phyloP scores from a whole-genome alignment of 371 early-diverging fungal species.

The Apophysomyces elegans region DNA sequence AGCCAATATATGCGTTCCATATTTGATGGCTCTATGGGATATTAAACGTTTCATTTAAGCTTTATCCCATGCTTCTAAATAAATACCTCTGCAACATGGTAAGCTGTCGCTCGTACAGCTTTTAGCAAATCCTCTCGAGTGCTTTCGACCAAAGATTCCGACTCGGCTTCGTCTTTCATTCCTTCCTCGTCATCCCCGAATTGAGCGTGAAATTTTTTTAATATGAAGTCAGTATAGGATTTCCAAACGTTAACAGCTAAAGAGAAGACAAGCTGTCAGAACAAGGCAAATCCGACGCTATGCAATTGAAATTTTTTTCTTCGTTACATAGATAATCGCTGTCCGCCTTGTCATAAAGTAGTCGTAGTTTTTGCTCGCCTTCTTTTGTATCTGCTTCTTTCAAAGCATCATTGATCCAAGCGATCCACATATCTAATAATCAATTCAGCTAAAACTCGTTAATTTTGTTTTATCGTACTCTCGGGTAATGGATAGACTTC shows the following conservation, averaged over 20 bases:
- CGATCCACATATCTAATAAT: conserved; percentile 62
- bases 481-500: conserved; percentile 63
- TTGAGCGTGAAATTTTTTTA: conserved; percentile 29
- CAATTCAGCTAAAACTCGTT: background rate
- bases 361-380: conserved; percentile 41
- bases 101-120: conserved; percentile 46
- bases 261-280: background rate
- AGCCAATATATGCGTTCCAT: conserved; percentile 60
- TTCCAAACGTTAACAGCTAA: conserved; percentile 66
- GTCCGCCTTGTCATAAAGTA: conserved; percentile 50
- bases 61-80: background rate
- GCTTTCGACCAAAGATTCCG: conserved; percentile 20
- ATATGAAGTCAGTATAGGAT: conserved; percentile 51
- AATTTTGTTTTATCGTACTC: conserved; percentile 39
- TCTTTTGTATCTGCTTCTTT: conserved; percentile 34
- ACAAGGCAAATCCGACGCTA: background rate
- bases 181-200: conserved; percentile 35
- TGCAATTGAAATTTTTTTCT: background rate
- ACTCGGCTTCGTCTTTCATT: conserved; percentile 24
- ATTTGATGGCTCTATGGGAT: conserved; percentile 52
- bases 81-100: conserved; percentile 52
- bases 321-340: conserved; percentile 65
- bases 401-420: conserved; percentile 68
- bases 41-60: background rate
- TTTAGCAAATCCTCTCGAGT: conserved; percentile 44